Percentiles rank a stretch among this genome's conserved stretches.
Conservation (phyloP, 306 rosid genomes). For the Acacia acuminata region DNA sequence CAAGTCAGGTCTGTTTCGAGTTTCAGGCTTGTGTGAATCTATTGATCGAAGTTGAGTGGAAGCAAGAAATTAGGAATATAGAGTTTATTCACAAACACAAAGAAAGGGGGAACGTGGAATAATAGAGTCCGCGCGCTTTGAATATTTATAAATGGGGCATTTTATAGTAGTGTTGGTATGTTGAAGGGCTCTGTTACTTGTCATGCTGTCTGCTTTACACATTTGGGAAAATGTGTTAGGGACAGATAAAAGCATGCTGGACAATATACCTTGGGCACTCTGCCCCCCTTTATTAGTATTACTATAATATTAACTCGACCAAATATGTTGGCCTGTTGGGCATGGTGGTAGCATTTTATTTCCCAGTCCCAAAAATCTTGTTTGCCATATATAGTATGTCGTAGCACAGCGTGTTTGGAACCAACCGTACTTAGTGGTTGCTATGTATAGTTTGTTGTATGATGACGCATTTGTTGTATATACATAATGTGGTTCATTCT, state of each 20-base stretch:
- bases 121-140: not conserved
- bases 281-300: constrained; percentile 8
- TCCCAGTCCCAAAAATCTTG: constrained; percentile 10
- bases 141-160: not conserved
- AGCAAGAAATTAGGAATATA: constrained; percentile 1
- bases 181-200: not conserved
- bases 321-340: constrained; percentile 18
- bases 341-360: not conserved
- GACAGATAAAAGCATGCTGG: constrained; percentile 31
- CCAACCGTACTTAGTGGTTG: too few species aligned
- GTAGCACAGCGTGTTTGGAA: not conserved
- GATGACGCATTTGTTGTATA: not conserved
- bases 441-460: not conserved
- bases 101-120: not conserved
- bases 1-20: constrained; percentile 25
- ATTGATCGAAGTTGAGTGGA: constrained; percentile 1
- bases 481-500: not conserved
- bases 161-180: not conserved
- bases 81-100: not conserved
- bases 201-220: constrained; percentile 10
- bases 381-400: not conserved
- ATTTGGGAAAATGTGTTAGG: constrained; percentile 34
- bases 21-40: constrained; percentile 26
- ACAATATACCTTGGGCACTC: constrained; percentile 41
- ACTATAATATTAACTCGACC: constrained; percentile 9